Percentiles rank a stretch among this genome's conserved stretches.
Evolutionary conservation across 2,329 filamentous ascomycete genomes (phyloP).

Genomic region (Monosporascus sp.): DNA sequence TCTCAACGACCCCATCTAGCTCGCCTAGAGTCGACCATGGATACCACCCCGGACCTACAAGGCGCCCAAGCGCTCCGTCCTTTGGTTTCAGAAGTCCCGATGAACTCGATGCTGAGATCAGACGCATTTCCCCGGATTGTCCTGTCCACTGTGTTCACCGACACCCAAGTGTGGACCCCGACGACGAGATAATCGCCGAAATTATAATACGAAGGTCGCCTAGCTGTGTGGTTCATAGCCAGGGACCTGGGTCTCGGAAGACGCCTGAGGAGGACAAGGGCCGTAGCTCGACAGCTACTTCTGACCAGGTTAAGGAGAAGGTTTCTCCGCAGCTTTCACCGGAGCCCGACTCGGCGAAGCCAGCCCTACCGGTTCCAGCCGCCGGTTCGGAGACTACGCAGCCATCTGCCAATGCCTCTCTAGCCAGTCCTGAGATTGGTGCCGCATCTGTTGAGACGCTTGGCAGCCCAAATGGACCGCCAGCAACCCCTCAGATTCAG

Average conservation of each 20-base stretch:
- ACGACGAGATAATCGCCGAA: slow-evolving; percentile 3
- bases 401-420: neutral
- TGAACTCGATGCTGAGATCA: neutral
- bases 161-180: neutral
- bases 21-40: neutral
- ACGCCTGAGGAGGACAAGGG: neutral
- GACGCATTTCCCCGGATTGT: neutral
- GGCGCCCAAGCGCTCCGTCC: neutral
- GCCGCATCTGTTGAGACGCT: neutral
- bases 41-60: neutral
- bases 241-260: too few relatives aligned
- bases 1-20: neutral
- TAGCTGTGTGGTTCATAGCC: slow-evolving; percentile 2
- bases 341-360: neutral
- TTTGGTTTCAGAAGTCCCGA: neutral
- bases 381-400: neutral
- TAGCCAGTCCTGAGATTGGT: neutral
- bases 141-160: neutral
- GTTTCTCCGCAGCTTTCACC: neutral
- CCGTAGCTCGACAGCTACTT: neutral
- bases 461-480: neutral
- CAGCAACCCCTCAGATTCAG: neutral
- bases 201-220: slow-evolving; percentile 2
- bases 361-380: neutral
- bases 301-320: neutral